Evolutionary conservation across 2,329 filamentous ascomycete genomes (phyloP), one percentile per base, ranked within the genome.

Genomic region (Hypoxylon sp.): DNA sequence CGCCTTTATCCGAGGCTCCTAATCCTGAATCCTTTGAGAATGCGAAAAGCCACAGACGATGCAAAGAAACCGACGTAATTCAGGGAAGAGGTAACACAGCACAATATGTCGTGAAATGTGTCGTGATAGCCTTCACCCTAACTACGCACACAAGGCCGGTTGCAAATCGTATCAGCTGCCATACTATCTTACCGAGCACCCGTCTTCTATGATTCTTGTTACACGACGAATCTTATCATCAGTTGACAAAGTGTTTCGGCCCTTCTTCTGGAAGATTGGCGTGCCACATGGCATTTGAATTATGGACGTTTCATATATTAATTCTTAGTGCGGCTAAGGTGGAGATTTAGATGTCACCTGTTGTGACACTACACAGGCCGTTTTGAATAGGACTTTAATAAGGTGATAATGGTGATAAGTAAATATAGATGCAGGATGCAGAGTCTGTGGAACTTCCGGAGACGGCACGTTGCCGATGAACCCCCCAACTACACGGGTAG

Each of bases 301-400:
- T 57, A 63, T 63, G 26, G 51, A 19, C 24, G 59, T 67, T 61
- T 53, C 55, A 54, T 58, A 58, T 22, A n/a, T n/a, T n/a, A 58
- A 52, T 46, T 44, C 31, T 22, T 54, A 33, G 37, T 51, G 59
- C 59, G 50, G 54, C 59, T 59, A 33, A 42, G 31, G 51, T 17
- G 61, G 37, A 22, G 39, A 57, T 47, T 48, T 13, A 37, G 62
- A 55, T 29, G 17, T 42, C 50, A 65, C 51, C 61, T 53, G 31
- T 52, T 8, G 50, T 67, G 42, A 46, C 42, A 63, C 37, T 39
- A 48, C 17, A 1, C 11, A 33, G 11, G 47, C 50, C 26, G 57
- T 68, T 66, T 42, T 42, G 19, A 51, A 55, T 55, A 29, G 19
- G 11, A 60, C 24, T 33, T 50, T 14, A 57, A 29, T 24, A 61